These are phyloP conservation scores for Hansenula sp. DNA, from an alignment of 1,139 yeast species.

Conservation along the genomic window DNA sequence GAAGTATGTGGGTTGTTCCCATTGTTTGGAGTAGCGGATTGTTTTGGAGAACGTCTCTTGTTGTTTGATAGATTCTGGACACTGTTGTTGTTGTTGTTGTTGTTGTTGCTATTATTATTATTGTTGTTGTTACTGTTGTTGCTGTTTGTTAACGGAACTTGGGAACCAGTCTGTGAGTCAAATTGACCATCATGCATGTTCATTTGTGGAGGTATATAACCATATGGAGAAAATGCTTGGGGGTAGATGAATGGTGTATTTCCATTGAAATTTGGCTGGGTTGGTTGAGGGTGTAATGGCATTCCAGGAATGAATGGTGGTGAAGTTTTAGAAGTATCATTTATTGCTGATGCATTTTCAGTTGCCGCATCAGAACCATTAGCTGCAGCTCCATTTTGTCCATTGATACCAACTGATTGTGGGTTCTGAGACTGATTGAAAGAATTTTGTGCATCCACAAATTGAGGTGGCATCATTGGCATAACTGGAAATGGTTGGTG, in stretches of 20 bases:
- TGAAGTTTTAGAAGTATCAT: not conserved
- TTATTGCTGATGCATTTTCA: not conserved
- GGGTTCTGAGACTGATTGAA: constrained; percentile 11
- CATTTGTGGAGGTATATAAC: constrained; percentile 20
- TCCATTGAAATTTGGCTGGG: constrained; percentile 12
- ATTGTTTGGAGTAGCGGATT: constrained; percentile 13
- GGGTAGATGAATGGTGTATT: constrained; percentile 21
- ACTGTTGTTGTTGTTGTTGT: constrained; percentile 5
- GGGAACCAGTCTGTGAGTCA: not conserved
- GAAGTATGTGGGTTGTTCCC: not conserved
- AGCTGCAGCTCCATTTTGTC: not conserved
- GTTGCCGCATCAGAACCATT: not conserved
- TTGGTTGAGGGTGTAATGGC: constrained; percentile 12
- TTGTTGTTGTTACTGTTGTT: constrained; percentile 3
- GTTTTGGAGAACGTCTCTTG: constrained; percentile 20
- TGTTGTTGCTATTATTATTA: constrained; percentile 2
- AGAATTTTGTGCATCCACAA: constrained; percentile 21
- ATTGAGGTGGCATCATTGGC: constrained; percentile 38
- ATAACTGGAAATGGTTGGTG: constrained; percentile 23
- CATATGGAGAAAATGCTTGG: constrained; percentile 23
- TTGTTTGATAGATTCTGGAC: constrained; percentile 10
- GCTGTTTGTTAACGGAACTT: constrained; percentile 4
- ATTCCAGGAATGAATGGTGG: not conserved
- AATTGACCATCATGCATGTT: constrained; percentile 6
- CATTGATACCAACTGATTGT: constrained; percentile 3